Percentiles rank a stretch among this genome's conserved stretches.
Evolutionary conservation across 208 protist species (phyloP).

Genomic region (Herpetomonas tarakana): DNA sequence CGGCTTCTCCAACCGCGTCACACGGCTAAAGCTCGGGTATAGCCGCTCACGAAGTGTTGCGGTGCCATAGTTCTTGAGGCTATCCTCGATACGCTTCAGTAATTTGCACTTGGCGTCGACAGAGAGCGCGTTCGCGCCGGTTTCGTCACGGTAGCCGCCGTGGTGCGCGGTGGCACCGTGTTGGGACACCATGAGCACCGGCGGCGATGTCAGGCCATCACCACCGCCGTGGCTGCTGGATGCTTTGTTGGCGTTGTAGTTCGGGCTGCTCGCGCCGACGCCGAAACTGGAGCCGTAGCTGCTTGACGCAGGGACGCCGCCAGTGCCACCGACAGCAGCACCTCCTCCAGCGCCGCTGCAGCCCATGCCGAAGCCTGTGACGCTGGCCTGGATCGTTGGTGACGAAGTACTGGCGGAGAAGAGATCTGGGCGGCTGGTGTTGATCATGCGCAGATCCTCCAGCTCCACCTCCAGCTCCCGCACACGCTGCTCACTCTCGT

Average conservation of each 20-base stretch:
- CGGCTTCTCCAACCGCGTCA: not conserved
- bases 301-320: too few relatives aligned
- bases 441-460: constrained; percentile 5
- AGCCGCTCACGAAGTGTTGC: not conserved
- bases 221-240: not conserved
- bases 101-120: not conserved
- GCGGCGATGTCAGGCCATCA: not conserved
- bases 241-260: not conserved
- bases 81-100: not conserved
- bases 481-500: constrained; percentile 33
- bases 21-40: not conserved
- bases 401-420: not conserved
- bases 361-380: not conserved
- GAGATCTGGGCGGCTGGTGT: not conserved
- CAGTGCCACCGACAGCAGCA: too few relatives aligned
- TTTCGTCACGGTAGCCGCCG: not conserved
- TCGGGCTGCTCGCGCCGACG: not conserved
- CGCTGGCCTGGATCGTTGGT: not conserved
- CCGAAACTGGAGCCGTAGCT: not conserved
- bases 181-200: not conserved
- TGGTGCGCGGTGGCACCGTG: not conserved
- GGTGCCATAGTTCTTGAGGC: not conserved
- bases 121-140: too few relatives aligned
- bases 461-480: constrained; percentile 38
- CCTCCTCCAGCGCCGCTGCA: too few relatives aligned